A percentile compares a stretch with the other conserved stretches of the same genome.
These are phyloP conservation scores for Lentinula sp. DNA, from an alignment of 768 basidiomycete species.

Conservation along the genomic window DNA sequence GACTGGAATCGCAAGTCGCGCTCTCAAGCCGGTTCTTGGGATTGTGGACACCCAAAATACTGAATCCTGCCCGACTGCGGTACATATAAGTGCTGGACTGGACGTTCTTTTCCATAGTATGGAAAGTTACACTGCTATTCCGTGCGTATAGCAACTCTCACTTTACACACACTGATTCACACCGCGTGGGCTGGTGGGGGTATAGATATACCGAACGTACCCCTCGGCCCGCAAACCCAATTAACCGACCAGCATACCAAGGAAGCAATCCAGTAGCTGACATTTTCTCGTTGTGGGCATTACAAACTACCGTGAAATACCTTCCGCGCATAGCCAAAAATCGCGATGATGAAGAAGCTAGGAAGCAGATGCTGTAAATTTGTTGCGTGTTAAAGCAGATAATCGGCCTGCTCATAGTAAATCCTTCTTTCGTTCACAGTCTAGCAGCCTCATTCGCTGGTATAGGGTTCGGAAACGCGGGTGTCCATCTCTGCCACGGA, in stretches of 20 bases:
- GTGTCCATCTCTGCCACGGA: slow-evolving; percentile 86
- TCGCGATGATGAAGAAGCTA: slow-evolving; percentile 73
- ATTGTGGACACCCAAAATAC: slow-evolving; percentile 77
- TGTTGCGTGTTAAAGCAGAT: not conserved
- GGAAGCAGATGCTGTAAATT: slow-evolving; percentile 83
- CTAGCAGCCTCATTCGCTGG: slow-evolving; percentile 92
- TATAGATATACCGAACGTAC: slow-evolving; percentile 82
- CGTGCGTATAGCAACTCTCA: slow-evolving; percentile 40
- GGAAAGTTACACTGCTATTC: slow-evolving; percentile 92
- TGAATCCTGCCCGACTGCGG: slow-evolving; percentile 82
- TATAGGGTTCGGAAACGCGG: slow-evolving; percentile 92
- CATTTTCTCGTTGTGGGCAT: slow-evolving; percentile 93
- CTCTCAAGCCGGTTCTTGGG: slow-evolving; percentile 81
- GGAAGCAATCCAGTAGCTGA: slow-evolving; percentile 93
- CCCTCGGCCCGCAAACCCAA: slow-evolving; percentile 87
- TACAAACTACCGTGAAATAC: slow-evolving; percentile 82
- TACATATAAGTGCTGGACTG: slow-evolving; percentile 92
- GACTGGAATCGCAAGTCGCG: slow-evolving; percentile 92
- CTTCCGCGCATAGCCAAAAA: slow-evolving; percentile 84
- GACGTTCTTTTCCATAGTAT: slow-evolving; percentile 96
- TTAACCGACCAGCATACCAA: slow-evolving; percentile 88
- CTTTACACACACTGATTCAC: slow-evolving; percentile 6
- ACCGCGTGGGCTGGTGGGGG: not conserved
- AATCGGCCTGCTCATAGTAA: slow-evolving; percentile 1
- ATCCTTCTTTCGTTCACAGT: slow-evolving; percentile 27